phyloP scores from a whole-genome alignment of 2,329 filamentous ascomycete genomes.

The Xylaria hypoxylon region DNA sequence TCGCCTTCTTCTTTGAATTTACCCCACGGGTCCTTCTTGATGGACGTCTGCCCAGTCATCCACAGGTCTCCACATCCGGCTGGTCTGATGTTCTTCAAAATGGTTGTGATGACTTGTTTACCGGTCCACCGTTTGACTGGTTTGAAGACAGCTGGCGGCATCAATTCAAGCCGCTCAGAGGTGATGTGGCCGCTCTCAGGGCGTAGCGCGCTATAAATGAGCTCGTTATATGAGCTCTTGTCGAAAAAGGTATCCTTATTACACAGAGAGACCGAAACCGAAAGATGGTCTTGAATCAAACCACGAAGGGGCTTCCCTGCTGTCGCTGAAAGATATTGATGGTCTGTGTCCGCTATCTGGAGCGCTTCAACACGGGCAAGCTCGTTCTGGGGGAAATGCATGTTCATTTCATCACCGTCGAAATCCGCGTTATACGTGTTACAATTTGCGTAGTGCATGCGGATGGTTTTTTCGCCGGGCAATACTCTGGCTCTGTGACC shows the following conservation, averaged over 20 bases:
- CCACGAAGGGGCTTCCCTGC: constrained; percentile 93
- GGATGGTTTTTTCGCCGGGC: constrained; percentile 94
- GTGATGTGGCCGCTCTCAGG: constrained; percentile 92
- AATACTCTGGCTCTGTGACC: constrained; percentile 92
- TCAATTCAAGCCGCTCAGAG: constrained; percentile 81
- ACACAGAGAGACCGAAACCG: constrained; percentile 90
- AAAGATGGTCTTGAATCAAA: constrained; percentile 98
- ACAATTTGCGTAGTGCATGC: constrained; percentile 99
- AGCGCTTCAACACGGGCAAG: constrained; percentile 92
- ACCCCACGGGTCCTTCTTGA: constrained; percentile 83
- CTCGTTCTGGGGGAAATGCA: constrained; percentile 99
- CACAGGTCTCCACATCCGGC: constrained; percentile 79
- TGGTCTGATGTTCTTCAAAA: constrained; percentile 92
- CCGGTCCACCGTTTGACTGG: constrained; percentile 90
- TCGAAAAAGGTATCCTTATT: constrained; percentile 93
- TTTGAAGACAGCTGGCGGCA: constrained; percentile 84
- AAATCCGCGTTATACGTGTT: constrained; percentile 99
- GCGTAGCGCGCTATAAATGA: constrained; percentile 90
- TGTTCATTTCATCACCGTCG: constrained; percentile 99
- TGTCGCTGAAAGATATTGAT: constrained; percentile 95
- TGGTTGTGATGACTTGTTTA: constrained; percentile 93
- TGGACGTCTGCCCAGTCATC: constrained; percentile 82
- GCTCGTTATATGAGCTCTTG: constrained; percentile 87
- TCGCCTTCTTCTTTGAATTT: constrained; percentile 78
- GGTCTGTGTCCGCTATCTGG: constrained; percentile 94